A percentile compares a stretch with the other conserved stretches of the same genome.
Conservation (phyloP, 192 early-diverging fungal species). For the Backusella tarrabulga region DNA sequence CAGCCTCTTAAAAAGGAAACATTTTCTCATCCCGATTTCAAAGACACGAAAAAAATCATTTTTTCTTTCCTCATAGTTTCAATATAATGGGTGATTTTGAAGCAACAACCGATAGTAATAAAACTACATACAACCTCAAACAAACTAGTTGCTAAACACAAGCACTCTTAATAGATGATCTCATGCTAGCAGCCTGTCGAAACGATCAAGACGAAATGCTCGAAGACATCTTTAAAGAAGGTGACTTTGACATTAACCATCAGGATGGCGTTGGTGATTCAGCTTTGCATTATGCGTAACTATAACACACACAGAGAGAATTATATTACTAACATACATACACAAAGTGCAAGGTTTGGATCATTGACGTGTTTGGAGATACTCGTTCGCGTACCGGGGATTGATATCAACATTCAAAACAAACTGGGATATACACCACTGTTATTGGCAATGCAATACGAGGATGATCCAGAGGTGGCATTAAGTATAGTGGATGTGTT, state of each 20-base stretch:
- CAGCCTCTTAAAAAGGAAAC: too few relatives aligned
- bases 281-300: conserved; percentile 66
- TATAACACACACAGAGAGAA: neutral
- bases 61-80: neutral
- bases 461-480: conserved; percentile 49
- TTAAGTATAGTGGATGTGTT: conserved; percentile 62
- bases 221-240: conserved; percentile 51
- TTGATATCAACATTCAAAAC: conserved; percentile 58
- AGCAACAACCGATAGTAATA: neutral
- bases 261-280: conserved; percentile 63
- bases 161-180: conserved; percentile 43
- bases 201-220: conserved; percentile 69
- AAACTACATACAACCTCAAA: neutral
- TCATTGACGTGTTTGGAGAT: conserved; percentile 60
- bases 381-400: conserved; percentile 45
- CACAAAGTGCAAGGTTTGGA: conserved; percentile 46
- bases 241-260: conserved; percentile 57
- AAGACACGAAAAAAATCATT: neutral
- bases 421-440: conserved; percentile 59
- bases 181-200: conserved; percentile 68
- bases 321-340: neutral
- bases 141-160: neutral
- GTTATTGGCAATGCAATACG: conserved; percentile 62
- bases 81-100: neutral
- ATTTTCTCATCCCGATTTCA: too few relatives aligned